phyloP scores from a whole-genome alignment of 2,329 filamentous ascomycete genomes.

The Mycosphaerelloides madeirae region DNA sequence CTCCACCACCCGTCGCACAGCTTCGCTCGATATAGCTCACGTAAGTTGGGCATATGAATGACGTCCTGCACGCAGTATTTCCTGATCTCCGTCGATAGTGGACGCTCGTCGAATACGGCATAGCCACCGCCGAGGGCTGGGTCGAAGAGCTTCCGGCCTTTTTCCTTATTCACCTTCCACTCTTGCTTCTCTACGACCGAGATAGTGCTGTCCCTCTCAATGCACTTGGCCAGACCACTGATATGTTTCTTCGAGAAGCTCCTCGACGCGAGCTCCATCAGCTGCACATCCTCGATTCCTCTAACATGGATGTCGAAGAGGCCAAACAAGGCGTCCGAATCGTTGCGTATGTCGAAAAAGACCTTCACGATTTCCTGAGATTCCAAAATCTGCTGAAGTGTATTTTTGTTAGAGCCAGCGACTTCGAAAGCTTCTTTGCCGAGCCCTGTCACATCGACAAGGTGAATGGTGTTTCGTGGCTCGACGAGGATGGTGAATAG shows the following conservation, averaged over 20 bases:
- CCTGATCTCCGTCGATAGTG: slow-evolving; percentile 37
- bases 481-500: slow-evolving; percentile 41
- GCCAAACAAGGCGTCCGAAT: slow-evolving; percentile 52
- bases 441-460: slow-evolving; percentile 46
- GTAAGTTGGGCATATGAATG: not conserved
- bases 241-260: slow-evolving; percentile 22
- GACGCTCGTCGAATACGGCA: slow-evolving; percentile 46
- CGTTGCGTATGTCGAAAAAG: slow-evolving; percentile 56
- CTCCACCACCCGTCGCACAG: too few relatives aligned
- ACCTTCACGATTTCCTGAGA: slow-evolving; percentile 43
- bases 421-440: slow-evolving; percentile 39
- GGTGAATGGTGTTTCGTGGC: slow-evolving; percentile 32
- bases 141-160: slow-evolving; percentile 37
- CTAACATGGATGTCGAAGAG: slow-evolving; percentile 42
- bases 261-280: slow-evolving; percentile 50
- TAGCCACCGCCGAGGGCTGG: slow-evolving; percentile 43
- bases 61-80: slow-evolving; percentile 49
- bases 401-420: slow-evolving; percentile 15
- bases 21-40: not conserved
- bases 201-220: slow-evolving; percentile 28
- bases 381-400: slow-evolving; percentile 44
- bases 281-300: slow-evolving; percentile 51
- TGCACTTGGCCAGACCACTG: slow-evolving; percentile 38
- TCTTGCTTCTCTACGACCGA: not conserved
- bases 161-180: slow-evolving; percentile 37